Base-by-base conservation (phyloP, 306 rosid genomes). In the Prunus campanulata region DNA sequence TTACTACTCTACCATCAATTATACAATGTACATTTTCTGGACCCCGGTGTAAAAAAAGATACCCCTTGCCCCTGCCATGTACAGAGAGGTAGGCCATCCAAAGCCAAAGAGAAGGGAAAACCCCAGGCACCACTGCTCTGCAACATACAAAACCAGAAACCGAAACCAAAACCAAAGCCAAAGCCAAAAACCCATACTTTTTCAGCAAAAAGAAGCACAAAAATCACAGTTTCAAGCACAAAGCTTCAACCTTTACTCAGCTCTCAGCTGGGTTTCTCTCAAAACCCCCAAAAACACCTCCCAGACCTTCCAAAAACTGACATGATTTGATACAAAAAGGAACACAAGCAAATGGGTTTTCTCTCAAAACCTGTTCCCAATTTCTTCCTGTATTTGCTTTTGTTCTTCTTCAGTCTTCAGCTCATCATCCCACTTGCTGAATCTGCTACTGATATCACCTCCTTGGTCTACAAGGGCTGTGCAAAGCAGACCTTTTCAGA, bases 401-500 rank as follows among this genome's bases (percentile, higher is more conserved):
- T 81, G 18, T 68, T 76, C 25, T 59, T 77, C 66, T 24, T 57
- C 14, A 72, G 63, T 79, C 77, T 79, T 66, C 61, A 82, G 67
- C 75, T 79, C 24, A 70, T 79, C 29, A 70, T 78, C 81, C 84
- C 84, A 74, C 64, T 83, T 55, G 80, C 83, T 59, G 79, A 85
- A 75, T 88, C 97, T 72, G 87, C 86, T 18, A n/a, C 93, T 29
- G 97, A 88, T 66, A 80, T 77, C 86, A 86, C 96, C 18, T 49
- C 92, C 50, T 63, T 95, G 20, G 91, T 95, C 66, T 95, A 91
- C 88, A 96, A 91, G 72, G 99, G 99, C 13, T 96, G 99, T 67
- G 90, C 99, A 7, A 92, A 92, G 77, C 90, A 92, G 42, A 56
- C 91, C 0, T 87, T 92, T 68, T 71, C 97, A 80, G 98, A 96